phyloP scores from a whole-genome alignment of 2,329 filamentous ascomycete species.

The Xylariaceae sp. region DNA sequence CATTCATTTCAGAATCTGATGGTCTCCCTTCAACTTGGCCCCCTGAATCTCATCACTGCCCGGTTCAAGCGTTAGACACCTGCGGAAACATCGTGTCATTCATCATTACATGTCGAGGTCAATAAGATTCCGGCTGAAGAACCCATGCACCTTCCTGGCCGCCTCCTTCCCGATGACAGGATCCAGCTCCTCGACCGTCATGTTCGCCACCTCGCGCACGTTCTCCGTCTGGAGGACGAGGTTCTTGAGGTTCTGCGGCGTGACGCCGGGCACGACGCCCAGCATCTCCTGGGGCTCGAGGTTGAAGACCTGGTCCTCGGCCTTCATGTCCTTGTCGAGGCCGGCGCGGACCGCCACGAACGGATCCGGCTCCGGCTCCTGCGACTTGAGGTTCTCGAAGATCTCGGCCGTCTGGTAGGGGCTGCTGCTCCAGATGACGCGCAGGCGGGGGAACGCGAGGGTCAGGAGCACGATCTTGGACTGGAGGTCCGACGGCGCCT shows the following conservation, averaged over 20 bases:
- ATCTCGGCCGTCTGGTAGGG: slow-evolving; percentile 98
- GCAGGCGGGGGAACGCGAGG: slow-evolving; percentile 80
- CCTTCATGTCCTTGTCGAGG: slow-evolving; percentile 57
- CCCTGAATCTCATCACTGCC: too few species aligned
- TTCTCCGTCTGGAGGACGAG: slow-evolving; percentile 69
- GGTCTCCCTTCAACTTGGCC: too few species aligned
- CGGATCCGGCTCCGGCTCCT: slow-evolving; percentile 85
- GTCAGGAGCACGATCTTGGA: slow-evolving; percentile 88
- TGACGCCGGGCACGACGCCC: slow-evolving; percentile 76
- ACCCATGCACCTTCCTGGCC: slow-evolving; percentile 68
- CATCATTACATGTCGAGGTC: slow-evolving; percentile 38
- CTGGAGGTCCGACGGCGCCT: slow-evolving; percentile 70
- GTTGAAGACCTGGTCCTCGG: slow-evolving; percentile 70
- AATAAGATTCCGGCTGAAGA: slow-evolving; percentile 66
- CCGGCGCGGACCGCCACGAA: slow-evolving; percentile 79
- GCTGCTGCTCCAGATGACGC: slow-evolving; percentile 88
- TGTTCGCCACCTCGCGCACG: slow-evolving; percentile 79
- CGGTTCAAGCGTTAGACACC: too few species aligned
- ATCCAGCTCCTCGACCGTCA: slow-evolving; percentile 67
- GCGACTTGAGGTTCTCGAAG: slow-evolving; percentile 86
- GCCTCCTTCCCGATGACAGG: slow-evolving; percentile 72
- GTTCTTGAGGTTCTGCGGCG: slow-evolving; percentile 67
- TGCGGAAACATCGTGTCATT: background rate
- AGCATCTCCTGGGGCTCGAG: slow-evolving; percentile 88
- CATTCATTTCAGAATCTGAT: too few species aligned